phyloP scores from a whole-genome alignment of 164 flowering plant species.

The Litsea cubeba region DNA sequence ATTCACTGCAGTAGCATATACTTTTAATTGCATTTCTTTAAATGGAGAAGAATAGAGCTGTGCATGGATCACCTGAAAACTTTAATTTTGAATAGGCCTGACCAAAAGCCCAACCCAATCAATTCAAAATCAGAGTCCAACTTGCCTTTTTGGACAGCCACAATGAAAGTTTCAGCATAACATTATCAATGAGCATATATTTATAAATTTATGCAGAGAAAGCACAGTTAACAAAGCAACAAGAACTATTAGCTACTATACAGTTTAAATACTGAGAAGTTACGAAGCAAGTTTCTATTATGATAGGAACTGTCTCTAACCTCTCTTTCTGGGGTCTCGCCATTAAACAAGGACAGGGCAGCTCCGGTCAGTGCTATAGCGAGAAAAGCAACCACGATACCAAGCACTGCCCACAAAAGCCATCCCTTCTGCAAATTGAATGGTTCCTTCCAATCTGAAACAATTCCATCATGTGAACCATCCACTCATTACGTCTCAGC shows the following conservation, averaged over 20 bases:
- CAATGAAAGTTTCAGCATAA: background rate
- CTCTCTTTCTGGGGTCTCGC: slow-evolving; percentile 83
- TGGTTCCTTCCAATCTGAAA: slow-evolving; percentile 79
- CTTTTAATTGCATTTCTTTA: background rate
- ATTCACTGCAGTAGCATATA: too few relatives aligned
- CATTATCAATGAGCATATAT: background rate
- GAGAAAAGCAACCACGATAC: slow-evolving; percentile 57
- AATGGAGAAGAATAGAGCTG: background rate
- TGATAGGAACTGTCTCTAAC: slow-evolving; percentile 29
- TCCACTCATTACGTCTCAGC: background rate
- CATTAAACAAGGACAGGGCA: slow-evolving; percentile 52
- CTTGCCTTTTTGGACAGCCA: too few relatives aligned
- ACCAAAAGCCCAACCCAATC: too few relatives aligned
- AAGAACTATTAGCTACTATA: background rate
- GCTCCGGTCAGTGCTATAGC: slow-evolving; percentile 66
- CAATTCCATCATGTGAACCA: slow-evolving; percentile 8
- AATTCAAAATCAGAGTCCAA: too few relatives aligned
- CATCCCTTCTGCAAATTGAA: slow-evolving; percentile 83
- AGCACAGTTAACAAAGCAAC: background rate
- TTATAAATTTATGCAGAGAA: background rate
- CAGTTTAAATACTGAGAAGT: background rate
- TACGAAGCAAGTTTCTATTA: background rate
- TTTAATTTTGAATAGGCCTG: too few relatives aligned
- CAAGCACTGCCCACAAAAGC: slow-evolving; percentile 87
- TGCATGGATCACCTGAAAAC: too few relatives aligned